Conservation (phyloP, 73 alveolate species). For the Halteria grandinella region DNA sequence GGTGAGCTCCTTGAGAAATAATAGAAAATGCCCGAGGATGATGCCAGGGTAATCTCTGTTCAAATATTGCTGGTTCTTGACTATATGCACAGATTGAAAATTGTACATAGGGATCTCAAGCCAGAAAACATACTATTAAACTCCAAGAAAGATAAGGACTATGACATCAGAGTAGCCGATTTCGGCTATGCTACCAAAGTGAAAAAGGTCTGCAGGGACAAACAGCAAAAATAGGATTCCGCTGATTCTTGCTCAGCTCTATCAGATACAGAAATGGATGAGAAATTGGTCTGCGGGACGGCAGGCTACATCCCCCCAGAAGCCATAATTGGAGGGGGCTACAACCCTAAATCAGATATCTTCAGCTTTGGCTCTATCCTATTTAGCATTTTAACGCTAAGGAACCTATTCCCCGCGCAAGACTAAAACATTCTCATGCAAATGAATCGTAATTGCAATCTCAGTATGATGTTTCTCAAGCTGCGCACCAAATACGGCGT, state of each 20-base stretch:
- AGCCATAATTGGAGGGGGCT: not conserved
- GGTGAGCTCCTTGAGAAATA: not conserved
- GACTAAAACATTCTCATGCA: not conserved
- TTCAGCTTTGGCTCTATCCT: constrained; percentile 26
- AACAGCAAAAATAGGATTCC: too few species aligned
- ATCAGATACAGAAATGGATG: too few species aligned
- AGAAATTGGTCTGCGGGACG: too few species aligned
- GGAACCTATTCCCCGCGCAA: not conserved
- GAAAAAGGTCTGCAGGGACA: not conserved
- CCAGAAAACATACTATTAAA: constrained; percentile 16
- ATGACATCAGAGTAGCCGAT: constrained; percentile 43
- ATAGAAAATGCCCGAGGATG: not conserved
- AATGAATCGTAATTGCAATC: not conserved
- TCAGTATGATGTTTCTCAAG: not conserved
- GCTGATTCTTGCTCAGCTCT: too few species aligned
- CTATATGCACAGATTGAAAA: constrained; percentile 11
- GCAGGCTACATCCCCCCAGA: constrained; percentile 37
- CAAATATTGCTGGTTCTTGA: constrained; percentile 7
- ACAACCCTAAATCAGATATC: constrained; percentile 4
- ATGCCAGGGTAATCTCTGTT: constrained; percentile 1
- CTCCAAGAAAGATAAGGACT: not conserved
- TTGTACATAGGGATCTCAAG: constrained; percentile 34
- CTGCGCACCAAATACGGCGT: not conserved
- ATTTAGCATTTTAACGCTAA: constrained; percentile 5
- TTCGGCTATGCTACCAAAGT: constrained; percentile 15